phyloP scores from a whole-genome alignment of 345 rosid species.

The Eutrema japonicum region DNA sequence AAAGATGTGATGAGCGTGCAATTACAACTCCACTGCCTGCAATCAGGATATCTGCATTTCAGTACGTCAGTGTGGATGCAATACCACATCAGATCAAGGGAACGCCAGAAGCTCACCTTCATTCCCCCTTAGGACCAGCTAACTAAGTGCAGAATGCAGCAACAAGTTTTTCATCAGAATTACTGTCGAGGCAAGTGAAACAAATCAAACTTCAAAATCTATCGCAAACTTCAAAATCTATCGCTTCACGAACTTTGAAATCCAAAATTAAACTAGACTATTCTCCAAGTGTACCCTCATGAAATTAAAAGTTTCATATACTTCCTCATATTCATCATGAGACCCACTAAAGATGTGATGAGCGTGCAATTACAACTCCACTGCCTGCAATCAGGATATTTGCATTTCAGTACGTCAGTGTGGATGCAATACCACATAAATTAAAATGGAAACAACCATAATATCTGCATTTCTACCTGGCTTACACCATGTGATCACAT shows the following conservation, averaged over 20 bases:
- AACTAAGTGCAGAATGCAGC: constrained; percentile 80
- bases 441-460: constrained; percentile 24
- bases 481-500: constrained; percentile 93
- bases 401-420: constrained; percentile 16
- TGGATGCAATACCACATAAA: constrained; percentile 18
- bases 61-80: constrained; percentile 26
- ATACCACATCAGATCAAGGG: constrained; percentile 17
- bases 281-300: not conserved
- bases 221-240: constrained; percentile 7
- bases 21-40: constrained; percentile 86
- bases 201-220: constrained; percentile 26
- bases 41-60: constrained; percentile 31
- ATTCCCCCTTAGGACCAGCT: constrained; percentile 51
- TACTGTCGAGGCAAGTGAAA: constrained; percentile 53
- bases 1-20: constrained; percentile 98
- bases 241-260: constrained; percentile 29
- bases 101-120: constrained; percentile 57
- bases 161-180: constrained; percentile 91
- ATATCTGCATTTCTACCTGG: constrained; percentile 58
- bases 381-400: constrained; percentile 51
- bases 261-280: constrained; percentile 27
- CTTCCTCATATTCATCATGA: constrained; percentile 98
- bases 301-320: constrained; percentile 41
- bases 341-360: constrained; percentile 98
- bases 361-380: constrained; percentile 97